Evolutionary conservation across 345 rosid genomes (phyloP).

Genomic region (Brassica nigra): DNA sequence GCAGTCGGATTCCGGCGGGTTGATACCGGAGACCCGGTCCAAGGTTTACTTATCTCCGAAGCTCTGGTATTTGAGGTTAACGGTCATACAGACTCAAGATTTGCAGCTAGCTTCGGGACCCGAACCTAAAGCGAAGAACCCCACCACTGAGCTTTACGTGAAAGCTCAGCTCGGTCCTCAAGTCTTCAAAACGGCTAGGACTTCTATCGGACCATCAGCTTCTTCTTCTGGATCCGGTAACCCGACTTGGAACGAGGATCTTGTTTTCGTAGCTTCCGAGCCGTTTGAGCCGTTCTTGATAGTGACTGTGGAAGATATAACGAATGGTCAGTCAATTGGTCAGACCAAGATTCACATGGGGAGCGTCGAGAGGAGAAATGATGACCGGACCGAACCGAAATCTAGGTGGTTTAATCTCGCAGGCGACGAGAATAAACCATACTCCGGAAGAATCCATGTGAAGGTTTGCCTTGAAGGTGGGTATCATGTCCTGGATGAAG

Average conservation of each 20-base stretch:
- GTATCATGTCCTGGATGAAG: slow-evolving; percentile 91
- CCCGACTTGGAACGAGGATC: slow-evolving; percentile 95
- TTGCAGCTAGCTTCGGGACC: slow-evolving; percentile 65
- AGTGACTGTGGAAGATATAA: slow-evolving; percentile 66
- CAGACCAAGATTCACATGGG: slow-evolving; percentile 69
- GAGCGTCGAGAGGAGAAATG: slow-evolving; percentile 66
- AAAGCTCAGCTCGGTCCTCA: slow-evolving; percentile 87
- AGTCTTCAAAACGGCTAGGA: slow-evolving; percentile 76
- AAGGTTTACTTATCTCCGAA: slow-evolving; percentile 89
- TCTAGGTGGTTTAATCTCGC: slow-evolving; percentile 84
- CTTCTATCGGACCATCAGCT: slow-evolving; percentile 57
- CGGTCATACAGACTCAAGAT: slow-evolving; percentile 97
- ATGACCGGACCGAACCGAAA: slow-evolving; percentile 57
- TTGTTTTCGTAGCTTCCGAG: slow-evolving; percentile 87
- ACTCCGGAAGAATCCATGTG: slow-evolving; percentile 79
- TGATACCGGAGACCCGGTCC: slow-evolving; percentile 83
- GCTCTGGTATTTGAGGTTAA: slow-evolving; percentile 93
- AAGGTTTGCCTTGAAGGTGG: slow-evolving; percentile 83
- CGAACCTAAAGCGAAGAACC: slow-evolving; percentile 66
- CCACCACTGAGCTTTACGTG: slow-evolving; percentile 60
- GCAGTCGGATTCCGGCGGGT: slow-evolving; percentile 97
- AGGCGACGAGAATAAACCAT: slow-evolving; percentile 65
- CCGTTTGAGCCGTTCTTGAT: slow-evolving; percentile 89
- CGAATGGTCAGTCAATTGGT: slow-evolving; percentile 59
- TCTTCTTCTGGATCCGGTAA: slow-evolving; percentile 52